A percentile compares a stretch with the other conserved stretches of the same genome.
phyloP scores from a whole-genome alignment of 345 rosid genomes.

The Noccaea bulbosa region DNA sequence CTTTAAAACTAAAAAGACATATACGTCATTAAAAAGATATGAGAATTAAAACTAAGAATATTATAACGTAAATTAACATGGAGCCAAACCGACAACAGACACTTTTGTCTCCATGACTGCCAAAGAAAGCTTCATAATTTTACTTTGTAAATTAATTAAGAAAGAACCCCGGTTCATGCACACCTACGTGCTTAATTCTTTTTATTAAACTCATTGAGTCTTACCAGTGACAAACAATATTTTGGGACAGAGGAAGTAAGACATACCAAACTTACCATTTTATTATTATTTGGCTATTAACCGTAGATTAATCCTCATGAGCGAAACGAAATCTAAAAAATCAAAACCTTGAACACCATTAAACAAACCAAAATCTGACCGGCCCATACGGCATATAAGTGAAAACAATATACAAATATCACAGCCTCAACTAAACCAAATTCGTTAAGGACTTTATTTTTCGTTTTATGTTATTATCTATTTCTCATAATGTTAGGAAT shows the following conservation, averaged over 20 bases:
- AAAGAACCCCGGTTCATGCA: slow-evolving; percentile 36
- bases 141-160: slow-evolving; percentile 16
- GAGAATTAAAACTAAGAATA: slow-evolving; percentile 30
- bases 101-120: slow-evolving; percentile 47
- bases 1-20: slow-evolving; percentile 40
- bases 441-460: neutral
- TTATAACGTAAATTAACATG: slow-evolving; percentile 40
- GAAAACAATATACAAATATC: neutral
- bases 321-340: neutral
- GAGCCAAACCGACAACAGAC: slow-evolving; percentile 47
- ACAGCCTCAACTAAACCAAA: neutral
- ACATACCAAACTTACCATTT: no score
- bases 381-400: neutral
- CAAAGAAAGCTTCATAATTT: slow-evolving; percentile 37
- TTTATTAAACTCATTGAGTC: no score
- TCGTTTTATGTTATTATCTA: neutral
- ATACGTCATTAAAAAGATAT: slow-evolving; percentile 43
- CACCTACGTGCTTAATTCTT: slow-evolving; percentile 31
- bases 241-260: no score
- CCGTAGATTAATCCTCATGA: neutral
- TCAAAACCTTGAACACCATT: neutral
- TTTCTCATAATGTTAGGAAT: neutral
- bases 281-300: neutral
- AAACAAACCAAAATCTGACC: neutral
- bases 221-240: no score